Evolutionary conservation across 1,139 yeast genomes (phyloP).

Genomic region (Pichiaceae sp.): DNA sequence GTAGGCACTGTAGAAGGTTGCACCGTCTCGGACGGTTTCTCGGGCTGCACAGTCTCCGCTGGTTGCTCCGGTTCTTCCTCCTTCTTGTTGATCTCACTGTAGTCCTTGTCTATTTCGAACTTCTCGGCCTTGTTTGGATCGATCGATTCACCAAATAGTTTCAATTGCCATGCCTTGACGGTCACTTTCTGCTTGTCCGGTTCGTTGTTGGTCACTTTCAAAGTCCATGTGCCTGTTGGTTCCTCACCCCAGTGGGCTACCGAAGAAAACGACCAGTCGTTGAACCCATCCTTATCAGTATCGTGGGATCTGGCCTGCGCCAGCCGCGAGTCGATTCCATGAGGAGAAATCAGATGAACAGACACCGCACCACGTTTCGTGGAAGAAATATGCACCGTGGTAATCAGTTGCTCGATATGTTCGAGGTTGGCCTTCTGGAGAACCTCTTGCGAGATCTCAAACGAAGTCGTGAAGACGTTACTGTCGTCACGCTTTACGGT

Average conservation of each 20-base stretch:
- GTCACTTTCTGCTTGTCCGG: conserved; percentile 30
- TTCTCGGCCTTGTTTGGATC: conserved; percentile 53
- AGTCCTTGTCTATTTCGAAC: conserved; percentile 34
- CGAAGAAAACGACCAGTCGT: conserved; percentile 90
- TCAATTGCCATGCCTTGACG: conserved; percentile 66
- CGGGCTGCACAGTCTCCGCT: background rate
- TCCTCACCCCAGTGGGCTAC: conserved; percentile 97
- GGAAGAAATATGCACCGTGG: conserved; percentile 64
- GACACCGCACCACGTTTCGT: conserved; percentile 62
- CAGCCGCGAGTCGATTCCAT: conserved; percentile 63
- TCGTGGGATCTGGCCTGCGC: conserved; percentile 69
- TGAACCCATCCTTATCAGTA: conserved; percentile 47
- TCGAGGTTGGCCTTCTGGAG: conserved; percentile 53
- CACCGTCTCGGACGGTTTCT: conserved; percentile 2
- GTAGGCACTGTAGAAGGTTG: conserved; percentile 1
- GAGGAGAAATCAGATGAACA: conserved; percentile 64
- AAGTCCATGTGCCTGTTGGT: conserved; percentile 77
- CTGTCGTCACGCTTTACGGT: background rate
- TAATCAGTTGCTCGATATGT: conserved; percentile 78
- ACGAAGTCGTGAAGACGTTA: conserved; percentile 19
- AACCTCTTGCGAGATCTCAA: conserved; percentile 42
- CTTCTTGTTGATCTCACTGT: conserved; percentile 33
- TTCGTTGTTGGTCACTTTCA: conserved; percentile 47
- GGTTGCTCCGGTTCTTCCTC: conserved; percentile 1
- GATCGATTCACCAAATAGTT: conserved; percentile 71